These are phyloP conservation scores for Neoboletus brunneissimus DNA, from an alignment of 768 basidiomycete genomes.

Conservation along the genomic window DNA sequence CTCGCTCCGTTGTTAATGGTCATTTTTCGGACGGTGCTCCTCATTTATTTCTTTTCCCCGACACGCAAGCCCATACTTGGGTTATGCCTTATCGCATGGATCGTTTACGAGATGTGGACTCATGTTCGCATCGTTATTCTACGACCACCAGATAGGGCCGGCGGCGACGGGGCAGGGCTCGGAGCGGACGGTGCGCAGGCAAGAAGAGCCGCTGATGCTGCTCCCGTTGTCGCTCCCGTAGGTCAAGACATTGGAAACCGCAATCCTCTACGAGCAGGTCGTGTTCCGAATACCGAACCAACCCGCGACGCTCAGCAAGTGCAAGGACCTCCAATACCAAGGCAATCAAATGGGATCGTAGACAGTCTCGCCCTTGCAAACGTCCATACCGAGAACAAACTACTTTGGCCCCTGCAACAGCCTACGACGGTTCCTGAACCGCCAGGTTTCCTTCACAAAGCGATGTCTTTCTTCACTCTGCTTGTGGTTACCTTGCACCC, in stretches of 20 bases:
- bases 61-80: constrained; percentile 70
- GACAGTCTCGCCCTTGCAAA: constrained; percentile 57
- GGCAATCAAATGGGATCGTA: constrained; percentile 37
- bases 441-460: constrained; percentile 50
- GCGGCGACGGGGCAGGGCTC: constrained; percentile 20
- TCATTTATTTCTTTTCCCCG: constrained; percentile 77
- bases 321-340: constrained; percentile 30
- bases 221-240: constrained; percentile 24
- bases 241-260: constrained; percentile 16
- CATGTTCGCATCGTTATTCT: constrained; percentile 51
- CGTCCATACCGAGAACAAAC: constrained; percentile 52
- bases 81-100: constrained; percentile 63
- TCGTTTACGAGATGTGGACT: constrained; percentile 74
- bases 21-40: constrained; percentile 60
- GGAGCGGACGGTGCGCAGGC: constrained; percentile 22
- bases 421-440: constrained; percentile 28
- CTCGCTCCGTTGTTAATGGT: constrained; percentile 66
- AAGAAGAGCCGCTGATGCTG: constrained; percentile 18
- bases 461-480: constrained; percentile 52
- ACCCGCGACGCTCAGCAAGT: constrained; percentile 18
- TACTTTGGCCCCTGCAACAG: constrained; percentile 38
- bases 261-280: constrained; percentile 16
- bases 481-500: constrained; percentile 65
- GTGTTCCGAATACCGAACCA: constrained; percentile 14
- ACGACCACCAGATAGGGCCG: constrained; percentile 38